phyloP scores from a whole-genome alignment of 768 basidiomycete species.

The Trametes cingulata region DNA sequence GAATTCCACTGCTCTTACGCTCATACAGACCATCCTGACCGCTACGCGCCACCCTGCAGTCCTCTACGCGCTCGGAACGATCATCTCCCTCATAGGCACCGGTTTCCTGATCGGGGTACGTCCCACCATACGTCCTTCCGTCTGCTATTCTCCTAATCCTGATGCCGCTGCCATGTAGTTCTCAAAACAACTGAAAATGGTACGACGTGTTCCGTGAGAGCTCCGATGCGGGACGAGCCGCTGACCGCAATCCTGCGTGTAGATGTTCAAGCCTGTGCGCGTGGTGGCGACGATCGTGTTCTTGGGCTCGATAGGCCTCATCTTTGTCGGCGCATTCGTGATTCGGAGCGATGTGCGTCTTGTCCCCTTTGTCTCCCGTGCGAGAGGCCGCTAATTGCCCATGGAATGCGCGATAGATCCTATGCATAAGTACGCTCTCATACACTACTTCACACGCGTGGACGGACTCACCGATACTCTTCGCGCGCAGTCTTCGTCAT shows the following conservation, averaged over 20 bases:
- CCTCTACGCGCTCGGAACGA: constrained; percentile 78
- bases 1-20: not conserved
- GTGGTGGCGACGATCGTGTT: constrained; percentile 79
- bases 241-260: not conserved
- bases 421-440: constrained; percentile 60
- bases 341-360: constrained; percentile 60
- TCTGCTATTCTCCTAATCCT: not conserved
- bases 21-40: not conserved
- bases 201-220: constrained; percentile 35
- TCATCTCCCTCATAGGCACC: constrained; percentile 82
- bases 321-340: constrained; percentile 87
- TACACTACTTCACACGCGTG: too few relatives aligned
- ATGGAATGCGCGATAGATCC: constrained; percentile 42
- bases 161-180: constrained; percentile 49
- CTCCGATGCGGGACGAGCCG: not conserved
- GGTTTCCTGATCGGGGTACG: constrained; percentile 90
- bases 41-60: constrained; percentile 43
- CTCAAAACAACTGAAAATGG: constrained; percentile 77
- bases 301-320: constrained; percentile 74
- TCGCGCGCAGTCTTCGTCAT: constrained; percentile 75
- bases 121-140: constrained; percentile 12
- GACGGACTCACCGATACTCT: not conserved
- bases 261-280: constrained; percentile 97
- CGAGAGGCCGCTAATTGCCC: not conserved
- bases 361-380: not conserved